These are phyloP conservation scores for Ocimum tenuiflorum DNA, from an alignment of 257 asterid species.

Conservation along the genomic window DNA sequence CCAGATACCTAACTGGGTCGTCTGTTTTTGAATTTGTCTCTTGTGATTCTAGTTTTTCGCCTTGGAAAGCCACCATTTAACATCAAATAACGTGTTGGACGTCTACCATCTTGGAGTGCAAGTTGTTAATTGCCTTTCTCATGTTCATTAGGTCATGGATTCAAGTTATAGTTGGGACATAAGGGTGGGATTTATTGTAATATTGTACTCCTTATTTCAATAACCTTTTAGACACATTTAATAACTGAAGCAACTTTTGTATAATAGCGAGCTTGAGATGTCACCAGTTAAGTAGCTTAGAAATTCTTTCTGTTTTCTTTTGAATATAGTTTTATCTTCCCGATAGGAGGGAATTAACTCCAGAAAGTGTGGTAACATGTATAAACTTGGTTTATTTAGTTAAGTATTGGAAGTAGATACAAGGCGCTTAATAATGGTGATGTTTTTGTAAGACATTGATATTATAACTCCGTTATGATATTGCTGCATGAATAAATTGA, in stretches of 20 bases:
- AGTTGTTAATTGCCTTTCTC: too few relatives aligned
- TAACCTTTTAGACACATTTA: background rate
- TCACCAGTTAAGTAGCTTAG: background rate
- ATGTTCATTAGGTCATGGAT: too few relatives aligned
- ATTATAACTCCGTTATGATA: background rate
- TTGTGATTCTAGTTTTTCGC: background rate
- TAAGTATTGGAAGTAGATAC: background rate
- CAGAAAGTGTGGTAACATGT: background rate
- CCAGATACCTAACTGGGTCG: too few relatives aligned
- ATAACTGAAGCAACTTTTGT: background rate
- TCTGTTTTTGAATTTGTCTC: too few relatives aligned
- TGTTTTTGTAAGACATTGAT: background rate
- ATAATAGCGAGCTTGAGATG: background rate
- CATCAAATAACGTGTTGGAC: too few relatives aligned
- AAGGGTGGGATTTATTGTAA: too few relatives aligned
- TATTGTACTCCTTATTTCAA: too few relatives aligned
- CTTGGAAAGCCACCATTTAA: background rate
- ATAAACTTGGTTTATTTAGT: background rate
- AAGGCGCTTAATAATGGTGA: background rate
- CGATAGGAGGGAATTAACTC: background rate
- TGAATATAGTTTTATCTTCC: background rate
- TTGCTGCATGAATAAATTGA: background rate
- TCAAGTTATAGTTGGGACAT: too few relatives aligned
- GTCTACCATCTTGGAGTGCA: too few relatives aligned
- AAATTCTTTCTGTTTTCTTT: background rate